These are phyloP conservation scores for Magnaporthiopsis poae DNA, from an alignment of 2,329 filamentous ascomycete genomes.

Conservation along the genomic window DNA sequence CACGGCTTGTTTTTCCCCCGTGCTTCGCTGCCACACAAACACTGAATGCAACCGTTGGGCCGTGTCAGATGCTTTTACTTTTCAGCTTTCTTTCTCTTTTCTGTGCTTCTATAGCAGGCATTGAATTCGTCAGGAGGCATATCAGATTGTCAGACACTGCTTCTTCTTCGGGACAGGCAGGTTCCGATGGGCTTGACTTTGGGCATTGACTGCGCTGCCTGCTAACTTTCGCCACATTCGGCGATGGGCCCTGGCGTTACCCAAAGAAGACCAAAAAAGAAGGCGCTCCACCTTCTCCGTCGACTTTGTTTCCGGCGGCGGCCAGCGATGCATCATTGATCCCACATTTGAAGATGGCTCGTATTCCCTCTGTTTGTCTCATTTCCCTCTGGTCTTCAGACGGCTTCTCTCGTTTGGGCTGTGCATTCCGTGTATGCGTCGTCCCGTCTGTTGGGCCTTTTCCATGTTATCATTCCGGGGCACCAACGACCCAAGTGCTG, in stretches of 20 bases:
- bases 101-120: not conserved
- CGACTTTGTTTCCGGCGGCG: not conserved
- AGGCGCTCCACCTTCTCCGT: not conserved
- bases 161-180: not conserved
- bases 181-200: too few species aligned
- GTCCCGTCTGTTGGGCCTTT: not conserved
- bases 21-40: not conserved
- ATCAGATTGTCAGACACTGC: too few species aligned
- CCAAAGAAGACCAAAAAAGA: not conserved
- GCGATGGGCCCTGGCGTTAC: too few species aligned
- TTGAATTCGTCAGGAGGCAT: too few species aligned
- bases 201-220: not conserved
- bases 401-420: too few species aligned
- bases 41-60: not conserved
- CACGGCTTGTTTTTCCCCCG: not conserved
- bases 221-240: not conserved
- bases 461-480: too few species aligned
- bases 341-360: too few species aligned
- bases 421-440: too few species aligned
- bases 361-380: too few species aligned
- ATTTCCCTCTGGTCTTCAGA: too few species aligned
- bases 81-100: not conserved
- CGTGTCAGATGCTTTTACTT: not conserved
- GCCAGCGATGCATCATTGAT: too few species aligned
- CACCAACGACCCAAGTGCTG: too few species aligned